Evolutionary conservation across 2,329 filamentous ascomycete species (phyloP).

Genomic region (Trichoderma cornu-damae): DNA sequence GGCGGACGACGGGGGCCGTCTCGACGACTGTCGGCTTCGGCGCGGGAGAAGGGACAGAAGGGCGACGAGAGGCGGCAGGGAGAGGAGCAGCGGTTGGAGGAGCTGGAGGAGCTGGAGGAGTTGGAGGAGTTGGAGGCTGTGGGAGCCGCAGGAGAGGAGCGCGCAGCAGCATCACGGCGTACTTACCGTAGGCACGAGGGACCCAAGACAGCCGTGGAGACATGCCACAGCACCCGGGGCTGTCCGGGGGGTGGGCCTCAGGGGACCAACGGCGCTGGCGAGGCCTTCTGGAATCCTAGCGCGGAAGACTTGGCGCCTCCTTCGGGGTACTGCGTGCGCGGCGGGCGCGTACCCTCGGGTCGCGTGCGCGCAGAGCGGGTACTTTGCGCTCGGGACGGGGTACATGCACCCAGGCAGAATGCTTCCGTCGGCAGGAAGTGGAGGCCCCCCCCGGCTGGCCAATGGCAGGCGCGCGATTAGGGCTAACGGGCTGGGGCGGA

Average conservation of each 20-base stretch:
- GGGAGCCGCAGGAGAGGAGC: slow-evolving; percentile 8
- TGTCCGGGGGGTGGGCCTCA: slow-evolving; percentile 4
- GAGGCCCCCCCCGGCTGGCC: background rate
- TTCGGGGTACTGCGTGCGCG: background rate
- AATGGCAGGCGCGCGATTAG: slow-evolving; percentile 16
- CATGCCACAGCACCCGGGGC: slow-evolving; percentile 12
- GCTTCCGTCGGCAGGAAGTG: background rate
- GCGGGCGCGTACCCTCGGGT: background rate
- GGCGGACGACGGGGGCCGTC: background rate
- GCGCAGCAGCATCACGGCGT: slow-evolving; percentile 19
- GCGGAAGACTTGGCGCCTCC: background rate
- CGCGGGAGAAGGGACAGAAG: background rate
- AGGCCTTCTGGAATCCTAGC: slow-evolving; percentile 17
- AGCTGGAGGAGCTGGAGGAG: slow-evolving; percentile 1
- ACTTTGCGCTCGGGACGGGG: background rate
- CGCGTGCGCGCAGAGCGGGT: background rate
- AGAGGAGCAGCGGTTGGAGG: slow-evolving; percentile 11
- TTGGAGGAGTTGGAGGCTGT: slow-evolving; percentile 10
- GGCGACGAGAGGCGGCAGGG: background rate
- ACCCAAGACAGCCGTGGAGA: slow-evolving; percentile 12
- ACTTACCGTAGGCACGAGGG: slow-evolving; percentile 7
- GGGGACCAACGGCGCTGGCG: slow-evolving; percentile 10
- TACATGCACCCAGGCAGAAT: slow-evolving; percentile 4
- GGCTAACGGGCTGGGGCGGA: slow-evolving; percentile 12
- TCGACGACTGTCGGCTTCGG: background rate